Evolutionary conservation across 371 early-diverging fungal species (phyloP).

Genomic region (Dichotomocladium elegans): DNA sequence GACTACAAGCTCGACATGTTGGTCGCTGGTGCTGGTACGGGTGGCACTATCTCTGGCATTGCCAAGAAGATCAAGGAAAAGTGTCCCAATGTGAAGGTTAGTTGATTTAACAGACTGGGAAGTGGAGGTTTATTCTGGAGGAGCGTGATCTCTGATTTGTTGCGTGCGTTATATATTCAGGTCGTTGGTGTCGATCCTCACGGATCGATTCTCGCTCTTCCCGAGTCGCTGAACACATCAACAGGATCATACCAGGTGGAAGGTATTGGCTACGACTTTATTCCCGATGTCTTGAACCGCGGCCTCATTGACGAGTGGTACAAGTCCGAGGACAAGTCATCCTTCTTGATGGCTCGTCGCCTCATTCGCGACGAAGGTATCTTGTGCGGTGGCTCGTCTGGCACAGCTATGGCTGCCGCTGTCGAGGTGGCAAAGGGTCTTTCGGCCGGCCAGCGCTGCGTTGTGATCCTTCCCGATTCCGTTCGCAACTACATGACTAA

Average conservation of each 20-base stretch:
- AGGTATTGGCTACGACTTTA: slow-evolving; percentile 98
- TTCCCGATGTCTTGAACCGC: slow-evolving; percentile 89
- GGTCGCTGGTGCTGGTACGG: slow-evolving; percentile 95
- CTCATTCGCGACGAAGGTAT: slow-evolving; percentile 96
- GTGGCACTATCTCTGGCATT: slow-evolving; percentile 95
- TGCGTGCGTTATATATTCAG: slow-evolving; percentile 19
- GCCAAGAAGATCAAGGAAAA: slow-evolving; percentile 92
- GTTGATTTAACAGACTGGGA: too few relatives aligned
- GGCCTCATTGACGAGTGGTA: slow-evolving; percentile 87
- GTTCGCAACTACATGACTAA: slow-evolving; percentile 98
- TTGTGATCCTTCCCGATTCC: slow-evolving; percentile 93
- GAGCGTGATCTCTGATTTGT: not conserved
- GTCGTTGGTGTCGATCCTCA: slow-evolving; percentile 93
- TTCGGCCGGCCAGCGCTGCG: slow-evolving; percentile 84
- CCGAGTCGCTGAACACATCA: slow-evolving; percentile 72
- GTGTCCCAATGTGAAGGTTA: slow-evolving; percentile 78
- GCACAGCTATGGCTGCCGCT: slow-evolving; percentile 80
- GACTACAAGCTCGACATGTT: slow-evolving; percentile 94
- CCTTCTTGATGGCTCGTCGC: slow-evolving; percentile 92
- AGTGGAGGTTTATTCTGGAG: not conserved
- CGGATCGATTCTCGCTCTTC: slow-evolving; percentile 91
- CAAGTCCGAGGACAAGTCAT: slow-evolving; percentile 91
- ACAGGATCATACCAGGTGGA: slow-evolving; percentile 77
- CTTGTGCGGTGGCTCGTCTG: slow-evolving; percentile 91
- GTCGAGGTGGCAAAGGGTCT: slow-evolving; percentile 79